Evolutionary conservation across 2,329 filamentous ascomycete species (phyloP), one percentile per base, ranked within the genome.

Genomic region (Metarhizium guizhouense): DNA sequence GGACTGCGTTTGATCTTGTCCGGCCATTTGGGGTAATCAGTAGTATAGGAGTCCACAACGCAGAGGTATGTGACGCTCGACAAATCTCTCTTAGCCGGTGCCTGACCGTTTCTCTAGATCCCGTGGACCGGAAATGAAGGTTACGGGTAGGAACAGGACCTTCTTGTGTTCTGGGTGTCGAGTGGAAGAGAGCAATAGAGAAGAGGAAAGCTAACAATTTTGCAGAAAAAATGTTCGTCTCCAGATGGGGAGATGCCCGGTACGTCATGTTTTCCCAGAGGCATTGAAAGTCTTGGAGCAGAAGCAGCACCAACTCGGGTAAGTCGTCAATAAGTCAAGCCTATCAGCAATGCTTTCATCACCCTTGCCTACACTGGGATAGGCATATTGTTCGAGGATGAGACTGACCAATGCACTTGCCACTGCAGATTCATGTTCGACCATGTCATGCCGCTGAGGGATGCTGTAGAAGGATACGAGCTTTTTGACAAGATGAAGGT

Each of bases 211-310:
- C 67, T 63, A 67, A 62, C 34, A 45, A 58, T 57, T 3, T 48
- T 54, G 63, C 62, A 80, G 81, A 51, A 91, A 91, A 70, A 91
- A 91, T 60, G 62, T 91, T 57, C 82, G 79, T 48, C 63, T 90
- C 36, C 85, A 88, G 68, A 90, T 90, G 84, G 88, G 88, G 5
- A 77, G 88, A 55, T 91, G 87, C 65, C 87, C 87, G 3, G 87
- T 91, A 14, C 78, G 86, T 54, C 85, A 83, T 40, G 81, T 90
- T 56, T 88, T 89, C 62, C 72, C 79, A 13, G 77, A 86, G 57
- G 84, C 87, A 10, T 72, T 90, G 49, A 74, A 79, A 32, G 71
- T 88, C 57, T 69, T 91, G 57, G 82, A 81, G 63, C 80, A 82
- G 68, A 86, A 84, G 57, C 85, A 89, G 64, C 71, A 88, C 64